Evolutionary conservation across 2,329 filamentous ascomycete species (phyloP), one percentile per base, ranked within the genome.

Genomic region (Nigrospora oryzae): DNA sequence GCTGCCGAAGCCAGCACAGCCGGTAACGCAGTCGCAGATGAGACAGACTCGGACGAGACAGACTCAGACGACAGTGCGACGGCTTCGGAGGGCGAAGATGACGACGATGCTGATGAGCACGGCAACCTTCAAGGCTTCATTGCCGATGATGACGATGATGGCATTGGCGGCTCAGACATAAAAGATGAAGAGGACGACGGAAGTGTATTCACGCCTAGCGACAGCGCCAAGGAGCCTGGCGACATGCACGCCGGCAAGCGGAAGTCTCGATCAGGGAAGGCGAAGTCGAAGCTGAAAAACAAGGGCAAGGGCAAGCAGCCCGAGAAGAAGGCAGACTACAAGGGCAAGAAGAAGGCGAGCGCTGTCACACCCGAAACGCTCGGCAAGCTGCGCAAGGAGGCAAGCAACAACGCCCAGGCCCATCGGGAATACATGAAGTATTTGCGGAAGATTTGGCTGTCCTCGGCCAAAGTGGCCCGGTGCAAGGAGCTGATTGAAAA

Each of bases 401-500:
- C 80, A 0, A 67, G 69, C 40, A 79, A 75, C 49, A 91, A 79
- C 62, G 73, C 71, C 28, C 73, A 72, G 12, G 79, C 84, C 3
- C 84, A 83, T 55, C 74, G 71, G 49, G 78, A 75, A 51, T 95
- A 93, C 62, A 74, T 89, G 54, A 69, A 68, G 32, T 84, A 81
- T 42, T 70, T 93, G 7, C 73, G 74, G 19, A 79, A 83, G 58
- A 74, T 79, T 28, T 95, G 81, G 77, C 66, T 84, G 46, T 74
- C 85, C 2, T 93, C 86, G 16, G 80, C 86, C 28, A 93, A 91
- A 63, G 81, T 88, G 30, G 76, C 79, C 17, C 82, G 83, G 58
- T 79, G 80, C 7, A 65, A 86, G 45, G 78, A 86, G 44, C 71
- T 90, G 7, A 66, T 91, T 12, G 59, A 67, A 11, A 60, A 66